phyloP scores from a whole-genome alignment of 1,284 basidiomycete species.

The Ganoderma sinense region DNA sequence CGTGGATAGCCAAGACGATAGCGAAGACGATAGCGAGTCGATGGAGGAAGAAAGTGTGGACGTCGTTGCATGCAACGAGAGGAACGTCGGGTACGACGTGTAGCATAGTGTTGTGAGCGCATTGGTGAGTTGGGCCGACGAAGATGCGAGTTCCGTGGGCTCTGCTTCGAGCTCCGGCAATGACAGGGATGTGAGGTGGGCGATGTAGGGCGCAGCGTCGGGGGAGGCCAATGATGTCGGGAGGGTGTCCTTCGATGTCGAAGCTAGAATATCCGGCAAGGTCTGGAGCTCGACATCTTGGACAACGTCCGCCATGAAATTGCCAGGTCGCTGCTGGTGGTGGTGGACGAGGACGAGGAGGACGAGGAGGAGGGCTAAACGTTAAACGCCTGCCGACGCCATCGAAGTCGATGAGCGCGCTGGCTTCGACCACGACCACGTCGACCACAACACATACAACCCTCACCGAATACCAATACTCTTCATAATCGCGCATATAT shows the following conservation, averaged over 20 bases:
- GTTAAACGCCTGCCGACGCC: too few relatives aligned
- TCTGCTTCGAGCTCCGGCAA: conserved; percentile 73
- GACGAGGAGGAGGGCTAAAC: background rate
- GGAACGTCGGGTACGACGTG: conserved; percentile 88
- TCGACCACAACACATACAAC: background rate
- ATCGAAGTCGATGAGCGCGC: background rate
- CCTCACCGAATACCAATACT: background rate
- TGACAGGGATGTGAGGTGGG: conserved; percentile 69
- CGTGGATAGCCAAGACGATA: conserved; percentile 71
- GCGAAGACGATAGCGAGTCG: conserved; percentile 68
- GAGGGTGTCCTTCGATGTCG: conserved; percentile 22
- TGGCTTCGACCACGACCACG: background rate
- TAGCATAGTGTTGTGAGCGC: conserved; percentile 90
- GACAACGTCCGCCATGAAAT: conserved; percentile 3
- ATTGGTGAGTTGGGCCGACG: conserved; percentile 84
- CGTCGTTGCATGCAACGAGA: conserved; percentile 80
- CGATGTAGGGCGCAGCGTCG: conserved; percentile 55
- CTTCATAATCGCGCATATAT: background rate
- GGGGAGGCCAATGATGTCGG: conserved; percentile 30
- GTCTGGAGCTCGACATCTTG: conserved; percentile 22
- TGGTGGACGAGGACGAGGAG: background rate
- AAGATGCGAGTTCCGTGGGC: conserved; percentile 78
- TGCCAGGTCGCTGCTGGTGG: background rate
- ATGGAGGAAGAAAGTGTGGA: conserved; percentile 74
- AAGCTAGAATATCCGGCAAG: conserved; percentile 25